Percentiles rank a stretch among this genome's conserved stretches.
Evolutionary conservation across 768 basidiomycete genomes (phyloP).

Genomic region (Piloderma croceum): DNA sequence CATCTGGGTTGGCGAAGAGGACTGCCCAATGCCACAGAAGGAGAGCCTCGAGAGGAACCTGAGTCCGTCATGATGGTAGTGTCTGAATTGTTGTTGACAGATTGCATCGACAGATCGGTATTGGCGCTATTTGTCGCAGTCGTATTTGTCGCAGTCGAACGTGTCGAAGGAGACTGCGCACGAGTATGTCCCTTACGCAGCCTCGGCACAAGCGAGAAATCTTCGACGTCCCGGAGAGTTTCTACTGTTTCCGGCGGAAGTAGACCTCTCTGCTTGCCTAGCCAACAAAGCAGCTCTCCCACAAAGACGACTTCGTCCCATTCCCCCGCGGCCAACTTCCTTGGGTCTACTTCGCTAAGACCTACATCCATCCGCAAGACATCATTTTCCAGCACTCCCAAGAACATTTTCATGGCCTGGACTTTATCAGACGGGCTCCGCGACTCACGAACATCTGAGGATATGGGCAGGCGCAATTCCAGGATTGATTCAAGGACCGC

Average conservation of each 20-base stretch:
- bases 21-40: not conserved
- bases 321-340: constrained; percentile 55
- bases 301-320: constrained; percentile 64
- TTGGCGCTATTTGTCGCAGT: constrained; percentile 29
- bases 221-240: not conserved
- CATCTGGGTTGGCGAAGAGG: constrained; percentile 2
- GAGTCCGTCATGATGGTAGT: too few species aligned
- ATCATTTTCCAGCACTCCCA: constrained; percentile 68
- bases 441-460: constrained; percentile 24
- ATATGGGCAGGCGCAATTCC: constrained; percentile 45
- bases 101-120: constrained; percentile 27
- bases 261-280: constrained; percentile 44
- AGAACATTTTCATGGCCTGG: constrained; percentile 67
- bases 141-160: constrained; percentile 25
- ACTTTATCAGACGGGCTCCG: constrained; percentile 33
- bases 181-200: not conserved
- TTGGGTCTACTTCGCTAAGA: constrained; percentile 59
- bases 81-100: constrained; percentile 7
- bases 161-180: constrained; percentile 7
- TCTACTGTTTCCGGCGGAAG: constrained; percentile 13
- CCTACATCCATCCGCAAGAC: constrained; percentile 57
- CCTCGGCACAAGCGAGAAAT: not conserved
- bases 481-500: constrained; percentile 64
- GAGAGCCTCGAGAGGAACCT: not conserved
- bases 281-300: constrained; percentile 65